Percentiles rank a stretch among this genome's conserved stretches.
These are phyloP conservation scores for Leptographium lundbergii DNA, from an alignment of 2,329 filamentous ascomycete genomes.

Conservation along the genomic window DNA sequence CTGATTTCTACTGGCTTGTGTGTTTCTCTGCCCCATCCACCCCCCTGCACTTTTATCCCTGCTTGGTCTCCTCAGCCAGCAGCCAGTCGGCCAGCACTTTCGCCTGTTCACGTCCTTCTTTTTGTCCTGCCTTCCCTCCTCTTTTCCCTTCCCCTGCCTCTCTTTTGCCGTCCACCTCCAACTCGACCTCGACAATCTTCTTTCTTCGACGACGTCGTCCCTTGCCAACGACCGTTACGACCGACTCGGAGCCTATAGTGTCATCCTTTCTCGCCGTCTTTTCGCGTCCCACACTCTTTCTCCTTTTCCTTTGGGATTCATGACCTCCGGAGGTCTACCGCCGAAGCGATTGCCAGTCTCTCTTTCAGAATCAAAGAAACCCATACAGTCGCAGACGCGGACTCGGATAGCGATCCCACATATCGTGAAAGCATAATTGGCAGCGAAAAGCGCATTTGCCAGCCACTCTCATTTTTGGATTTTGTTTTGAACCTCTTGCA, in stretches of 20 bases:
- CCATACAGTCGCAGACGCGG: slow-evolving; percentile 7
- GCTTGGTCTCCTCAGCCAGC: background rate
- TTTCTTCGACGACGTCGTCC: slow-evolving; percentile 14
- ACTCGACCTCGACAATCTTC: slow-evolving; percentile 16
- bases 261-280: slow-evolving; percentile 7
- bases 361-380: slow-evolving; percentile 6
- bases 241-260: slow-evolving; percentile 13
- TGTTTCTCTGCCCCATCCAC: background rate
- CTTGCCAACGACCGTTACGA: slow-evolving; percentile 16
- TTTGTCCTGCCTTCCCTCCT: slow-evolving; percentile 1
- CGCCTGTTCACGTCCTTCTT: background rate
- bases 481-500: slow-evolving; percentile 3
- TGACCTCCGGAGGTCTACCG: slow-evolving; percentile 17
- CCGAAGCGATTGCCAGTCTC: slow-evolving; percentile 6
- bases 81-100: background rate
- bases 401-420: slow-evolving; percentile 1
- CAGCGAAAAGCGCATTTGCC: background rate
- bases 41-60: background rate
- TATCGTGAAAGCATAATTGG: background rate
- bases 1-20: background rate
- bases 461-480: background rate
- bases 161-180: slow-evolving; percentile 13
- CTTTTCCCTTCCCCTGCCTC: slow-evolving; percentile 2
- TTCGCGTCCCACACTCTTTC: slow-evolving; percentile 3
- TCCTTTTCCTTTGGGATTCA: slow-evolving; percentile 6